phyloP scores from a whole-genome alignment of 2,329 filamentous ascomycete species.

The Penicillium sp. region DNA sequence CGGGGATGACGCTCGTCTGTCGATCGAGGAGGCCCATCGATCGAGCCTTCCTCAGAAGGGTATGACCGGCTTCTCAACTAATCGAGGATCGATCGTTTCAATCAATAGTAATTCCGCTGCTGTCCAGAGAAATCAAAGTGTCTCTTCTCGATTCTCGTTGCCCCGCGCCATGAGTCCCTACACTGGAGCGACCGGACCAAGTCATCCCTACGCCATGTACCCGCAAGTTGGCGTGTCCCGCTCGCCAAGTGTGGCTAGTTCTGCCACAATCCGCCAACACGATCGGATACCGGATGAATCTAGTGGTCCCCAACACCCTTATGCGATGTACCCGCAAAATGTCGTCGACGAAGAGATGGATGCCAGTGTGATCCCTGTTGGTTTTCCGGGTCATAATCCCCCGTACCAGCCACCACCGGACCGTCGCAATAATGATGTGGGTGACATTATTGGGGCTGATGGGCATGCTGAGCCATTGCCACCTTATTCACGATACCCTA shows the following conservation, averaged over 20 bases:
- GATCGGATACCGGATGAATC: constrained; percentile 56
- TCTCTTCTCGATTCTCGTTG: constrained; percentile 42
- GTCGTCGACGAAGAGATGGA: constrained; percentile 55
- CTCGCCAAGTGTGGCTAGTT: constrained; percentile 63
- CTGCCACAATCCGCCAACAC: constrained; percentile 57
- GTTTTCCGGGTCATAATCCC: constrained; percentile 63
- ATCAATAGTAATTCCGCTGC: constrained; percentile 28
- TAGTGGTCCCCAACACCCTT: constrained; percentile 72
- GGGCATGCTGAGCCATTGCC: constrained; percentile 88
- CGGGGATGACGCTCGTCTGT: constrained; percentile 30
- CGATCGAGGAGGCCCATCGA: constrained; percentile 28
- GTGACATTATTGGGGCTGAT: constrained; percentile 78
- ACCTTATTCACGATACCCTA: constrained; percentile 84
- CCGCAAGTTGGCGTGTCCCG: constrained; percentile 58
- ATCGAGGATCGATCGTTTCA: constrained; percentile 30
- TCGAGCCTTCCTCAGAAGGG: constrained; percentile 35
- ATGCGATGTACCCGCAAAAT: constrained; percentile 78
- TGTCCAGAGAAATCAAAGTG: constrained; percentile 38
- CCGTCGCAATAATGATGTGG: constrained; percentile 66
- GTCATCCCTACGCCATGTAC: constrained; percentile 81
- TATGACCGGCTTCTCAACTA: constrained; percentile 19
- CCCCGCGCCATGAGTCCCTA: constrained; percentile 58
- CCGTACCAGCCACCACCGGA: constrained; percentile 67
- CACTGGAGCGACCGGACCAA: constrained; percentile 64
- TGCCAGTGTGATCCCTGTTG: constrained; percentile 55